Evolutionary conservation across 768 basidiomycete species (phyloP).

Genomic region (Macrolepiota fuliginosa): DNA sequence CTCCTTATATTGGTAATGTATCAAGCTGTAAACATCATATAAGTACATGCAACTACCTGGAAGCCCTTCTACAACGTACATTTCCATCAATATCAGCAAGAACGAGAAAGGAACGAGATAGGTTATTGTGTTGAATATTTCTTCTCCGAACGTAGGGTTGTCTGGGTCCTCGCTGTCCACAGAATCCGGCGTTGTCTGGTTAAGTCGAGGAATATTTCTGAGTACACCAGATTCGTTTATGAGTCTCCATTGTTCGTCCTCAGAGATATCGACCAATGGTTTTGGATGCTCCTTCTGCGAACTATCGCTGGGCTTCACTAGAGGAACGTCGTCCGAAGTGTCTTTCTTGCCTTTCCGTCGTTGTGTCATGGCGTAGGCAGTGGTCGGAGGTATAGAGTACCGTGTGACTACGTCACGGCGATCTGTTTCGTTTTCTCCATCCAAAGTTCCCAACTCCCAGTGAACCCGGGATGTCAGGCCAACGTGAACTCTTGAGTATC

Average conservation of each 20-base stretch:
- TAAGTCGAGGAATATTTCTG: conserved; percentile 27
- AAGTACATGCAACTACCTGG: conserved; percentile 3
- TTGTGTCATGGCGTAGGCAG: conserved; percentile 23
- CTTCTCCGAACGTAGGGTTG: conserved; percentile 50
- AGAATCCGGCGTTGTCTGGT: conserved; percentile 8
- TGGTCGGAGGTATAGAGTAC: not conserved
- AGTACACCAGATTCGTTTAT: conserved; percentile 65
- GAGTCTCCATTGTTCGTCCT: conserved; percentile 78
- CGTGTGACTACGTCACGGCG: conserved; percentile 7
- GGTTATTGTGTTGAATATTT: conserved; percentile 64
- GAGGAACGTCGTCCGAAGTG: conserved; percentile 6
- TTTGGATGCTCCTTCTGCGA: conserved; percentile 9
- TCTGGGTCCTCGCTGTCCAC: conserved; percentile 34
- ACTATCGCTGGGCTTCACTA: not conserved
- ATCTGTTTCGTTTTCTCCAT: not conserved
- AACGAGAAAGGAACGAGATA: conserved; percentile 75
- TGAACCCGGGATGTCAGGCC: conserved; percentile 22
- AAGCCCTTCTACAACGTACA: conserved; percentile 48
- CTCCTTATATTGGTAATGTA: conserved; percentile 77
- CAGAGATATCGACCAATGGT: conserved; percentile 50
- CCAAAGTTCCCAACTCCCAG: not conserved
- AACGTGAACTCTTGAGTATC: conserved; percentile 36
- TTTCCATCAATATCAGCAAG: conserved; percentile 78
- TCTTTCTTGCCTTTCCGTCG: conserved; percentile 21
- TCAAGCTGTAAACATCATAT: conserved; percentile 45